phyloP scores from a whole-genome alignment of 345 rosid genomes.

The Sonneratia caseolaris region DNA sequence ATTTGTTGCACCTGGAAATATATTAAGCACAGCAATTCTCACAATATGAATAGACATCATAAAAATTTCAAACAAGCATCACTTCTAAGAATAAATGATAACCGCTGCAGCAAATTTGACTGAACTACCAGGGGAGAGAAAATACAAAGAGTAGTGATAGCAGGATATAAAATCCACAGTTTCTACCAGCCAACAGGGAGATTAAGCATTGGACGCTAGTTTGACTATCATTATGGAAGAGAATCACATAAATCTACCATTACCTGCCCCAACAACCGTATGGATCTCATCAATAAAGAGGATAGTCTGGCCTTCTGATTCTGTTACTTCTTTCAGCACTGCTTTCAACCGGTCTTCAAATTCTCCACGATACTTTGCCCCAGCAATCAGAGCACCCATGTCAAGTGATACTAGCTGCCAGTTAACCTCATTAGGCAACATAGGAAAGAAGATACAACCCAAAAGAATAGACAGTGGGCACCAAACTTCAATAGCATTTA shows the following conservation, averaged over 20 bases:
- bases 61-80: background rate
- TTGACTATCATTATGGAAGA: background rate
- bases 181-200: too few species aligned
- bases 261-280: slow-evolving; percentile 99
- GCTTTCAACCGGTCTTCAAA: slow-evolving; percentile 98
- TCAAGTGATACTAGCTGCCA: slow-evolving; percentile 90
- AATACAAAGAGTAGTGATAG: background rate
- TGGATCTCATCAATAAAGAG: slow-evolving; percentile 98
- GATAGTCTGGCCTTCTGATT: slow-evolving; percentile 85
- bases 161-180: too few species aligned
- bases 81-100: background rate
- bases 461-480: background rate
- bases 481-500: slow-evolving; percentile 8
- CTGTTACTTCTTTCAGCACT: slow-evolving; percentile 90
- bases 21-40: background rate
- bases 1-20: slow-evolving; percentile 83
- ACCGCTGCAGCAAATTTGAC: background rate
- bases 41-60: background rate
- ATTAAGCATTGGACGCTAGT: background rate
- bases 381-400: slow-evolving; percentile 98
- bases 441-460: background rate
- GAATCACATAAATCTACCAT: slow-evolving; percentile 1
- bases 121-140: too few species aligned
- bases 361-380: slow-evolving; percentile 97
- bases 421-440: background rate